Conservation (phyloP, 2,329 filamentous ascomycete genomes). For the Neonectria faginata region DNA sequence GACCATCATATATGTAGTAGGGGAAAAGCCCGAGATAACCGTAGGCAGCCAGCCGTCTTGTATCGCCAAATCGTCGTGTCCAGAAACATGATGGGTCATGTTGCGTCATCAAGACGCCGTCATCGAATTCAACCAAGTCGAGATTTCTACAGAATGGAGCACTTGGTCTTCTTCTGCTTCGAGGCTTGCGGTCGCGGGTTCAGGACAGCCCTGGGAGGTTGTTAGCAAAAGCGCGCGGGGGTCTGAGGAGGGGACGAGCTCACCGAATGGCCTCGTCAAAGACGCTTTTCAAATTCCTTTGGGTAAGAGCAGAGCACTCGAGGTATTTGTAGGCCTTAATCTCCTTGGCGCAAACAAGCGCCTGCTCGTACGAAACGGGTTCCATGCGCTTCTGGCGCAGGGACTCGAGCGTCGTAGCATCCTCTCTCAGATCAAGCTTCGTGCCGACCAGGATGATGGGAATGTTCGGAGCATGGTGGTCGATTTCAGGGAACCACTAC, state of each 20-base stretch:
- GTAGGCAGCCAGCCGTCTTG: conserved; percentile 43
- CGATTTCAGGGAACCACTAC: conserved; percentile 97
- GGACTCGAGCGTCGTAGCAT: conserved; percentile 82
- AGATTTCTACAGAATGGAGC: conserved; percentile 72
- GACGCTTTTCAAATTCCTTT: conserved; percentile 97
- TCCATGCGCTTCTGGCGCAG: conserved; percentile 95
- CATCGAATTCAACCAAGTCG: conserved; percentile 35
- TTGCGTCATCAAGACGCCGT: conserved; percentile 41
- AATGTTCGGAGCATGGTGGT: conserved; percentile 94
- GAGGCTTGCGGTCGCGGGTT: conserved; percentile 71
- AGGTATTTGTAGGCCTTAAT: conserved; percentile 97
- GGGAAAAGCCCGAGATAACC: conserved; percentile 38
- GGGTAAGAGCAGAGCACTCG: conserved; percentile 96
- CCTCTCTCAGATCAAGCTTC: conserved; percentile 95
- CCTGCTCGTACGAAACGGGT: conserved; percentile 95
- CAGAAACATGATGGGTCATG: conserved; percentile 42
- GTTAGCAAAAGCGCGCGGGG: conserved; percentile 21
- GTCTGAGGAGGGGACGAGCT: conserved; percentile 47
- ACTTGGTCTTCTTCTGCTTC: conserved; percentile 75
- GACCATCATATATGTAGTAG: conserved; percentile 45
- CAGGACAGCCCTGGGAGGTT: conserved; percentile 72
- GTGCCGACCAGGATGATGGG: conserved; percentile 98
- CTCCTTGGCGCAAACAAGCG: conserved; percentile 88
- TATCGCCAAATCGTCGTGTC: conserved; percentile 43
- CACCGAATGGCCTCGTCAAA: conserved; percentile 99